A percentile compares a stretch with the other conserved stretches of the same genome.
Conservation (phyloP, 2,329 filamentous ascomycete genomes). For the Phaeosphaeriaceae sp. region DNA sequence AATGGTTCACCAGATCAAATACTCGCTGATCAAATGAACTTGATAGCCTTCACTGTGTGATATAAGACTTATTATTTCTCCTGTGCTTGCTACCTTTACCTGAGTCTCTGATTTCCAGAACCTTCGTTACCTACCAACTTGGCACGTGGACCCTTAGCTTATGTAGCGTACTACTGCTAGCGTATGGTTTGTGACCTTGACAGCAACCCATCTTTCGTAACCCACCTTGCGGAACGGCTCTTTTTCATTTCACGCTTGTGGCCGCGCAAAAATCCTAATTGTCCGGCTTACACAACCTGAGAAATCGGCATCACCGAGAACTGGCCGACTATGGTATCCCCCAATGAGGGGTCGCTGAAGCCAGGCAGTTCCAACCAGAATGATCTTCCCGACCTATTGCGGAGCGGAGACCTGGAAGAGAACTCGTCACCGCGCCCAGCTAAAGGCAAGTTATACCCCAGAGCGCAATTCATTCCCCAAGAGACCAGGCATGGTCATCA, state of each 20-base stretch:
- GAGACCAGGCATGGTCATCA: not conserved
- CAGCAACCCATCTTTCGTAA: slow-evolving; percentile 12
- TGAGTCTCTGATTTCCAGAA: not conserved
- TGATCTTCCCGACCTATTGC: slow-evolving; percentile 22
- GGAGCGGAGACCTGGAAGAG: slow-evolving; percentile 26
- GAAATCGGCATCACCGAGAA: slow-evolving; percentile 1
- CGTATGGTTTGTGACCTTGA: not conserved
- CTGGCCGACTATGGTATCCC: slow-evolving; percentile 29
- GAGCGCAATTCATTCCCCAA: slow-evolving; percentile 4
- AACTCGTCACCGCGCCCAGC: slow-evolving; percentile 35
- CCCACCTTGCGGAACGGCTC: slow-evolving; percentile 22
- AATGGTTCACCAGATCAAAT: not conserved
- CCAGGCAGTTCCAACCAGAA: slow-evolving; percentile 25
- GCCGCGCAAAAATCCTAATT: slow-evolving; percentile 4
- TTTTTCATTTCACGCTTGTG: slow-evolving; percentile 12
- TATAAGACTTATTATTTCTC: not conserved
- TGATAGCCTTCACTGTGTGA: no score
- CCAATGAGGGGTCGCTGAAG: slow-evolving; percentile 32
- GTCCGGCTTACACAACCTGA: slow-evolving; percentile 11
- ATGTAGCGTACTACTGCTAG: slow-evolving; percentile 11
- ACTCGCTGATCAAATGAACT: no score
- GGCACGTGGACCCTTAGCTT: slow-evolving; percentile 39
- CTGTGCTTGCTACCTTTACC: slow-evolving; percentile 2
- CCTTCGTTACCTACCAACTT: slow-evolving; percentile 30
- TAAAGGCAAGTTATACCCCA: slow-evolving; percentile 40